Conservation (phyloP, 306 rosid genomes). For the Vigna angularis region DNA sequence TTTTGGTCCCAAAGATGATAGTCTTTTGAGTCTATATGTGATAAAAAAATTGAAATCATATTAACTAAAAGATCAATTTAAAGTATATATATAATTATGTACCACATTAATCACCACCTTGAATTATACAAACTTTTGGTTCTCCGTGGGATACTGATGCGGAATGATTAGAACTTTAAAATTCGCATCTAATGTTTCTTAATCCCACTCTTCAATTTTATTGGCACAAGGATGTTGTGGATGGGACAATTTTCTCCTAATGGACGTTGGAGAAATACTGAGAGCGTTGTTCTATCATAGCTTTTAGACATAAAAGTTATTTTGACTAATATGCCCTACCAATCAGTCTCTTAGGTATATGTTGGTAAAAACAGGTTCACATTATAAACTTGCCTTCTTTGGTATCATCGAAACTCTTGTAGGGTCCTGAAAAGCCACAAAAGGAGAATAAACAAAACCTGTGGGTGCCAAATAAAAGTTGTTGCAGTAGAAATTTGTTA, state of each 20-base stretch:
- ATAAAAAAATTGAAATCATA: too few relatives aligned
- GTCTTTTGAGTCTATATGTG: too few relatives aligned
- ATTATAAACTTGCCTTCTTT: conserved; percentile 36
- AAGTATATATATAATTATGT: too few relatives aligned
- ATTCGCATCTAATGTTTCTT: not conserved
- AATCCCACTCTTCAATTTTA: conserved; percentile 36
- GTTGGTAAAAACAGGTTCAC: conserved; percentile 37
- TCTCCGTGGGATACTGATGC: conserved; percentile 15
- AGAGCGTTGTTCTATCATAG: not conserved
- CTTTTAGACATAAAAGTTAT: conserved; percentile 12
- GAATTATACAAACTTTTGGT: not conserved
- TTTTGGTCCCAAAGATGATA: too few relatives aligned
- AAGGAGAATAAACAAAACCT: conserved; percentile 14
- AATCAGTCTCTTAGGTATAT: conserved; percentile 24
- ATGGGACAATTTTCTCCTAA: conserved; percentile 20
- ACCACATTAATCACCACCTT: too few relatives aligned
- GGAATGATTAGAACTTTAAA: not conserved
- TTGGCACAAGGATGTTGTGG: conserved; percentile 19
- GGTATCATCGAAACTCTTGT: conserved; percentile 13
- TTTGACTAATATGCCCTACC: conserved; percentile 34
- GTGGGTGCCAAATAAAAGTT: conserved; percentile 26
- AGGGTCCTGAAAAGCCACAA: conserved; percentile 7
- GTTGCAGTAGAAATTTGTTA: conserved; percentile 27
- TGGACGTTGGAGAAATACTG: not conserved
- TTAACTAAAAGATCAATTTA: too few relatives aligned